Evolutionary conservation across 1,284 basidiomycete genomes (phyloP), one percentile per base, ranked within the genome.

Genomic region (Xerocomus minutiporus): DNA sequence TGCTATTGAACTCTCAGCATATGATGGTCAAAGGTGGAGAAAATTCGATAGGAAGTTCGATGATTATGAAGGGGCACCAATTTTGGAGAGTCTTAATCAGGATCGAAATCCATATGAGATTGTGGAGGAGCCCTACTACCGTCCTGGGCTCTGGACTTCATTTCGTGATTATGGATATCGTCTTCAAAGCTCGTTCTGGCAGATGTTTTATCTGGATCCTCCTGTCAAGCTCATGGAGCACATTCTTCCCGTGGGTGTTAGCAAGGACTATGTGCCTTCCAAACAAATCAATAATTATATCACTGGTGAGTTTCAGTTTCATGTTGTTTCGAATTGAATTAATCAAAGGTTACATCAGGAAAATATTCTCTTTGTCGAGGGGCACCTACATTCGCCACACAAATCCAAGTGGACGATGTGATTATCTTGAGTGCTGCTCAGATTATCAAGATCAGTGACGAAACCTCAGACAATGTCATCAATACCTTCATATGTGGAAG

Each of bases 151-250:
- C n/a, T 44, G 48, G 35, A 47, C 25, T 6, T 38, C 31, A 2
- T 50, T 32, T 9, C 8, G n/a, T 25, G 48, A 50, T 13, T 28
- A 50, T 43, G 48, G 41, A 13, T 50, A 44, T 38, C 25, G 34
- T 17, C 15, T 50, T 2, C 41, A 28, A 5, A 26, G 9, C 25
- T 26, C 13, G 4, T 43, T 35, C 34, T 8, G 13, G 5, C 48
- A 50, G n/a, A 50, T 50, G 32, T 50, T 50, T 23, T 44, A 36
- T 50, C 8, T 50, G 11, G 35, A 23, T n/a, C 3, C 15, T 38
- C 34, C 34, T 6, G 8, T 44, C 23, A n/a, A 42, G 26, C n/a
- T 50, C 12, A 29, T 38, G 34, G 23, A 36, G 0, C 48, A 47
- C 11, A 20, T 47, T 4, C 34, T 47, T 11, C 11, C 23, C 26